Base-by-base conservation (phyloP, 345 rosid genomes). In the Citrus mangshanensis region DNA sequence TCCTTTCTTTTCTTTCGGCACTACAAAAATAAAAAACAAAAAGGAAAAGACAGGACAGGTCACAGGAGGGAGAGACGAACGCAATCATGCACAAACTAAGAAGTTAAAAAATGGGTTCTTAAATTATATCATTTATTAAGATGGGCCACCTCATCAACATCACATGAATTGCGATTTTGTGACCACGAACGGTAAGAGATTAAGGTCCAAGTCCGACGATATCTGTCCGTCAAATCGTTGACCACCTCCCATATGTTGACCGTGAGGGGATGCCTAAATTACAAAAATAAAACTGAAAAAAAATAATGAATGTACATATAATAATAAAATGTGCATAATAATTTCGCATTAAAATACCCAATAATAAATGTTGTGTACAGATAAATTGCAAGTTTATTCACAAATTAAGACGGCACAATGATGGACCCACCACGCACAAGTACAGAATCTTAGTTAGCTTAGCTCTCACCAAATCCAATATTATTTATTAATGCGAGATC, bases 161-260 rank as follows among this genome's bases (percentile, higher is more conserved):
- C 51, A 46, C 14, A 46, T 46, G 51, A 46, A 13, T 46, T 46
- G 14, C 18, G 51, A 46, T 46, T 46, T 46, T 46, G 18, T 46
- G 18, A 13, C 16, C 18, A 12, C 18, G 18, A 46, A 3, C 51
- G 18, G 10, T 12, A 3, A 13, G 51, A 13, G 51, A 46, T 46
- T 27, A 38, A 7, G 72, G 62, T 54, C n/a, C 73, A 46, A 3
- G 51, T 0, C 16, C 16, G 16, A 65, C 79, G 12, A 24, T 51
- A 12, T 65, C 55, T 72, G 68, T 78, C 72, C n/a, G 83, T 55
- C 59, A 79, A 63, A n/a, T 51, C 69, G 80, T 80, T 85, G 85
- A 82, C 83, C 35, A 6, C 19, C 9, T 19, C 7, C 8, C 8
- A 66, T 5, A 7, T 35, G 61, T 22, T 69, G 10, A 79, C 32